Percentiles rank a stretch among this genome's conserved stretches.
These are phyloP conservation scores for Solanum chacoense DNA, from an alignment of 305 asterid genomes.

Conservation along the genomic window DNA sequence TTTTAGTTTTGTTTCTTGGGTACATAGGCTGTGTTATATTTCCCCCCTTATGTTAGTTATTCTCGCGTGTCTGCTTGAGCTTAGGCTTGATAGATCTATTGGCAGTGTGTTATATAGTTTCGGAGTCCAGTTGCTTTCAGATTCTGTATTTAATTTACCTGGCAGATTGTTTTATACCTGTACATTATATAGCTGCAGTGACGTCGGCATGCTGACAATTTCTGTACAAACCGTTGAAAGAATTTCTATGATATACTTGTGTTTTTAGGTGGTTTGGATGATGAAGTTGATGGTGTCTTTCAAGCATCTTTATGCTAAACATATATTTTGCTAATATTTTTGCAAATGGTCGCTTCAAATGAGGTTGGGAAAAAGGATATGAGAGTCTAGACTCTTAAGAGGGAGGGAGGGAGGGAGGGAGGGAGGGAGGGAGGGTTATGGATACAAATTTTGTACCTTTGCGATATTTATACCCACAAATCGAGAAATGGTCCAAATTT, in stretches of 20 bases:
- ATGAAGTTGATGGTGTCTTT: background rate
- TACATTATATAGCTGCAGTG: background rate
- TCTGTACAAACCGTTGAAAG: background rate
- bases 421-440: background rate
- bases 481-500: background rate
- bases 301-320: background rate
- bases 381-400: background rate
- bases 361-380: background rate
- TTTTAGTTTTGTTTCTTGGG: background rate
- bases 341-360: background rate
- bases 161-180: constrained; percentile 3
- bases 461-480: background rate
- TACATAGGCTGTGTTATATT: background rate
- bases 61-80: background rate
- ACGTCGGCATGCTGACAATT: background rate
- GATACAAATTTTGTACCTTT: background rate
- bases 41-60: background rate
- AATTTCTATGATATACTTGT: background rate
- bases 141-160: background rate
- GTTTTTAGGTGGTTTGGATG: background rate
- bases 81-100: background rate
- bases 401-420: no score
- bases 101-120: background rate
- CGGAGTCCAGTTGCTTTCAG: background rate
- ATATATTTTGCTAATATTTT: background rate